These are phyloP conservation scores for Pythium rishiriense DNA, from an alignment of 352 stramenopile genomes.

Conservation along the genomic window DNA sequence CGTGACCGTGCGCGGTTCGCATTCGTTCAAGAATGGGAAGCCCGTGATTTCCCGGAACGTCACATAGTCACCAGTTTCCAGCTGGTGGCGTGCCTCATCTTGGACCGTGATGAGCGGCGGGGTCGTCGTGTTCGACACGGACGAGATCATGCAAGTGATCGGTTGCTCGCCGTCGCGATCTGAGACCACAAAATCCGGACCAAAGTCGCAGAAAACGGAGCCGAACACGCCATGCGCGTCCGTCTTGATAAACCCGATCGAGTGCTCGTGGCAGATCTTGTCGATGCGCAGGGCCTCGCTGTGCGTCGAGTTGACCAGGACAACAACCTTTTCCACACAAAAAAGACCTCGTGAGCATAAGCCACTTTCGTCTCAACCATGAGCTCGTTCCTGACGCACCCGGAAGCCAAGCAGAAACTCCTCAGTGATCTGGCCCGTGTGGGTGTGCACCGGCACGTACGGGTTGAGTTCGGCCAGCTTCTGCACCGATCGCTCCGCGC, in stretches of 20 bases:
- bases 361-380: not conserved
- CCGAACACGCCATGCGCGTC: constrained; percentile 94
- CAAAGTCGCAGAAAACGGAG: constrained; percentile 98
- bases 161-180: constrained; percentile 95
- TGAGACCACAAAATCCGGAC: constrained; percentile 91
- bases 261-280: constrained; percentile 79
- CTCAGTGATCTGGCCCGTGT: constrained; percentile 70
- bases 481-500: constrained; percentile 81
- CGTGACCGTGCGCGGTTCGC: constrained; percentile 61
- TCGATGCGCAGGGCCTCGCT: constrained; percentile 76
- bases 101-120: constrained; percentile 94
- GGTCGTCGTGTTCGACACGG: constrained; percentile 79
- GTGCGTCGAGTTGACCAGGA: constrained; percentile 83
- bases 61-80: constrained; percentile 97
- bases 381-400: constrained; percentile 37
- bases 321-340: constrained; percentile 61
- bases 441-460: constrained; percentile 89
- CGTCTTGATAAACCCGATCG: constrained; percentile 92
- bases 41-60: constrained; percentile 95
- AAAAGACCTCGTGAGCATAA: not conserved
- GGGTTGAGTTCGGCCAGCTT: constrained; percentile 97
- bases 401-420: constrained; percentile 70
- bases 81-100: constrained; percentile 96
- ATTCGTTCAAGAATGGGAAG: constrained; percentile 87
- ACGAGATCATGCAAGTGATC: constrained; percentile 92